Base-by-base conservation (phyloP, 1,284 basidiomycete species). In the Gymnopus androsaceus region DNA sequence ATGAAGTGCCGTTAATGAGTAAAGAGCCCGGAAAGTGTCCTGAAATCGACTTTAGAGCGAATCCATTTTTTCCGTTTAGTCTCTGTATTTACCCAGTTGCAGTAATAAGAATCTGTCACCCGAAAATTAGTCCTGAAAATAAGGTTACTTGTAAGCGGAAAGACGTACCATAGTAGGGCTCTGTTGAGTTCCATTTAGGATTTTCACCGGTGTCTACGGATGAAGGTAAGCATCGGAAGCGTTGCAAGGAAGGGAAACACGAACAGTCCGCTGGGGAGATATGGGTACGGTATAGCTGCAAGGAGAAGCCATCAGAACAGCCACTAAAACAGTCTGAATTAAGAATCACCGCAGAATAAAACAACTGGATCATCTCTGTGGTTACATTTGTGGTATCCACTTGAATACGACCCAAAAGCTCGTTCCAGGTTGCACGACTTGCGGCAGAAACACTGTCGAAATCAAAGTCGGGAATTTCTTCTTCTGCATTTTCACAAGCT, bases 81-180 rank as follows among this genome's bases (percentile, higher is more conserved):
- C n/a, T n/a, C n/a, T n/a, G n/a, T n/a, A n/a, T n/a, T n/a, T n/a
- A n/a, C n/a, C 85, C 84, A 86, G 81, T 86, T 87, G 67, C 85
- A 88, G 62, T 86, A 89, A 56, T 85, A 79, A 0, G 84, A 85
- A 61, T 82, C n/a, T n/a, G n/a, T n/a, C n/a, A n/a, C n/a, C n/a
- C n/a, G n/a, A n/a, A n/a, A n/a, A n/a, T n/a, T n/a, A n/a, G n/a
- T n/a, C n/a, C n/a, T n/a, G n/a, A n/a, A n/a, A n/a, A n/a, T n/a
- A n/a, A n/a, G n/a, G n/a, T n/a, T n/a, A n/a, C n/a, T n/a, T n/a
- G n/a, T n/a, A n/a, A n/a, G n/a, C n/a, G n/a, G n/a, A n/a, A n/a
- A n/a, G n/a, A n/a, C n/a, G n/a, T n/a, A n/a, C n/a, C 80, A 56
- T 75, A 81, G 59, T 79, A 80, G 3, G 80, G 80, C 55, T 79